Percentiles rank a stretch among this genome's conserved stretches.
Conservation (phyloP, 2,329 filamentous ascomycete genomes). For the Hortaea sp. region DNA sequence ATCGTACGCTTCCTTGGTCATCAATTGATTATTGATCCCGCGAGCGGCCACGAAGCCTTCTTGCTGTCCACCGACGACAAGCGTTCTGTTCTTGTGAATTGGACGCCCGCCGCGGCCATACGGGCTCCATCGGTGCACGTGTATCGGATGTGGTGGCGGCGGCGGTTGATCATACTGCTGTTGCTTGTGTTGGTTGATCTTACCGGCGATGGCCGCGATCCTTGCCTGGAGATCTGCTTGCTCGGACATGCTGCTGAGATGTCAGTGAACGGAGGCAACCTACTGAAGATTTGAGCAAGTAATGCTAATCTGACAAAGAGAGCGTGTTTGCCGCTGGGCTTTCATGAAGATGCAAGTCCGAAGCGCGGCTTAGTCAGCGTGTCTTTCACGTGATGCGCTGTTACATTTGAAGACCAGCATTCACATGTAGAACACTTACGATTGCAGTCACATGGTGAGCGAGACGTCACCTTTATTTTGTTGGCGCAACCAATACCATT, state of each 20-base stretch:
- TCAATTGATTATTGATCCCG: constrained; percentile 67
- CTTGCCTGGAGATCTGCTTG: constrained; percentile 20
- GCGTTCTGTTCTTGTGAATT: constrained; percentile 46
- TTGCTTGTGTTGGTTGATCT: constrained; percentile 23
- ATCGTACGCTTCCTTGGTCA: constrained; percentile 69
- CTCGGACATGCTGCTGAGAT: constrained; percentile 17
- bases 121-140: constrained; percentile 13
- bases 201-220: constrained; percentile 20
- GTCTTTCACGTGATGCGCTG: no score
- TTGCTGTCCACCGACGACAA: constrained; percentile 39
- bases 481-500: no score
- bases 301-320: no score
- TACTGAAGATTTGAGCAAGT: no score
- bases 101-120: constrained; percentile 21
- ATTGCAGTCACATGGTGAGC: no score
- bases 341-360: no score
- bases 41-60: constrained; percentile 57
- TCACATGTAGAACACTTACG: no score
- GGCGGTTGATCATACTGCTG: constrained; percentile 2
- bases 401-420: no score
- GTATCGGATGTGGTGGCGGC: not conserved
- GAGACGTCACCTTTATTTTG: no score
- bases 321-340: no score
- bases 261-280: not conserved
- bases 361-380: no score